Evolutionary conservation across 352 stramenopile species (phyloP).

Genomic region (Halophytophthora batemanensis): DNA sequence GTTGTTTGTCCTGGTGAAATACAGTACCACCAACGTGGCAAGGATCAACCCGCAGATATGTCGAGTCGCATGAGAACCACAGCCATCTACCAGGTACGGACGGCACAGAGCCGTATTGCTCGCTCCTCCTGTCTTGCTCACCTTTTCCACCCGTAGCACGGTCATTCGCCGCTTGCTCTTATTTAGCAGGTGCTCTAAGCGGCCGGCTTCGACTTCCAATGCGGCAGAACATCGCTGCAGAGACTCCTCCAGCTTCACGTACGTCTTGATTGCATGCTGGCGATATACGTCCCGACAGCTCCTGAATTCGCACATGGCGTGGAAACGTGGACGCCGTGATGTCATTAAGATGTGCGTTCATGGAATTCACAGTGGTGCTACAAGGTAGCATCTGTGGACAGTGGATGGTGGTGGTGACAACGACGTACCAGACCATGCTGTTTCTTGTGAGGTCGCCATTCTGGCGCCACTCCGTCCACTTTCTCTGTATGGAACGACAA

Average conservation of each 20-base stretch:
- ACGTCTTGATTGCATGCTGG: slow-evolving; percentile 14
- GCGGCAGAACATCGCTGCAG: slow-evolving; percentile 9
- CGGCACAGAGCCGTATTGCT: too few relatives aligned
- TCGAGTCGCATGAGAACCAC: too few relatives aligned
- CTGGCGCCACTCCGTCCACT: slow-evolving; percentile 21
- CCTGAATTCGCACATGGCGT: slow-evolving; percentile 7
- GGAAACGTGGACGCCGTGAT: too few relatives aligned
- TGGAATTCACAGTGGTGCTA: background rate
- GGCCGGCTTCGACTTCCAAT: slow-evolving; percentile 5
- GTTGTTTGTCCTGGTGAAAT: slow-evolving; percentile 23
- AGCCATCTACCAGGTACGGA: too few relatives aligned
- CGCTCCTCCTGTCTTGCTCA: background rate
- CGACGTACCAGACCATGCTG: slow-evolving; percentile 21
- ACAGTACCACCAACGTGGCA: background rate
- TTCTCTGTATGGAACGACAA: slow-evolving; percentile 17
- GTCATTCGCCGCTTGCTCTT: slow-evolving; percentile 5
- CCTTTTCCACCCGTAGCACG: slow-evolving; percentile 23
- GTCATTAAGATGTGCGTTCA: background rate
- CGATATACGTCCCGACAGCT: slow-evolving; percentile 20
- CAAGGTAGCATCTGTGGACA: background rate
- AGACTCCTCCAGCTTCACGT: slow-evolving; percentile 3
- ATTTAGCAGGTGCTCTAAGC: background rate
- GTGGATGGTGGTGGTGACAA: background rate
- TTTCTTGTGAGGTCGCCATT: slow-evolving; percentile 16
- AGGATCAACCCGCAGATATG: background rate